phyloP scores from a whole-genome alignment of 2,329 filamentous ascomycete species.

The Fusarium stilboides region DNA sequence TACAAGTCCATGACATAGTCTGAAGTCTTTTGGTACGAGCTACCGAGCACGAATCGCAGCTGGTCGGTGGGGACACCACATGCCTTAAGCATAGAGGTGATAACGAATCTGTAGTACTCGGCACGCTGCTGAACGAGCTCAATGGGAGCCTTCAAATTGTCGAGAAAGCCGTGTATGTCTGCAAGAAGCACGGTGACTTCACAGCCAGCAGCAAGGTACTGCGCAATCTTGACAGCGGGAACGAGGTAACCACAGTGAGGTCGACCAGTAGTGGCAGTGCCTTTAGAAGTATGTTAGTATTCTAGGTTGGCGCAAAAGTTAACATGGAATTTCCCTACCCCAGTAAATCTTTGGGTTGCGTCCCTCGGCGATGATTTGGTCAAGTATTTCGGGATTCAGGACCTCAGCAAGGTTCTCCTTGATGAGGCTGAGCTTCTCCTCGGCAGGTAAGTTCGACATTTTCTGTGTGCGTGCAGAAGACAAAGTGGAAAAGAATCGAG shows the following conservation, averaged over 20 bases:
- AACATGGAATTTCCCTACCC: constrained; percentile 63
- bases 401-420: constrained; percentile 85
- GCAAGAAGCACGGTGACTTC: constrained; percentile 84
- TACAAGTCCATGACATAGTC: constrained; percentile 93
- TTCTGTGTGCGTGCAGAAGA: too few species aligned
- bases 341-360: constrained; percentile 86
- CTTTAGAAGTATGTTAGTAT: constrained; percentile 53
- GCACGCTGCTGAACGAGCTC: constrained; percentile 88
- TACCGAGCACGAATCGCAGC: constrained; percentile 87
- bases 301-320: too few species aligned
- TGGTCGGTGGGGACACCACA: constrained; percentile 85
- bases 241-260: constrained; percentile 94
- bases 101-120: constrained; percentile 85
- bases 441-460: constrained; percentile 31
- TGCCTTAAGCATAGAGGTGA: constrained; percentile 81
- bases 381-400: constrained; percentile 87
- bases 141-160: constrained; percentile 88
- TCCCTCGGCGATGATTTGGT: constrained; percentile 79
- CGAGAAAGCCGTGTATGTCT: constrained; percentile 83
- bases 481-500: too few species aligned
- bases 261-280: constrained; percentile 86
- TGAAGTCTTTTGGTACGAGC: constrained; percentile 80
- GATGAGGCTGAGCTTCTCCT: constrained; percentile 81
- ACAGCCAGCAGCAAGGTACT: constrained; percentile 88
- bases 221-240: constrained; percentile 89